Base-by-base conservation (phyloP, 78 protist species). In the Polysphondylium violaceum region DNA sequence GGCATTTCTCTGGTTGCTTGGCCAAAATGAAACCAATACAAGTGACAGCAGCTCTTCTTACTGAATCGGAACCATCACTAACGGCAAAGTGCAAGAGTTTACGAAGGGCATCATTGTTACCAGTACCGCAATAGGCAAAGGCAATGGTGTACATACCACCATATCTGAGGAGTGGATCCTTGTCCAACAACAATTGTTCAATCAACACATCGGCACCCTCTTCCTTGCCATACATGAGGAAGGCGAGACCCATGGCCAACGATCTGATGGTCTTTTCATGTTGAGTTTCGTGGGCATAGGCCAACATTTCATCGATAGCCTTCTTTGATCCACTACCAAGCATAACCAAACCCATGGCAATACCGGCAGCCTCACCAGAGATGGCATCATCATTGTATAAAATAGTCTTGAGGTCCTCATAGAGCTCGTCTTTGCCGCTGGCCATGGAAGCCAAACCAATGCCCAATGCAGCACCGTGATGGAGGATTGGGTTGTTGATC, bases 251-350 rank as follows among this genome's bases (percentile, higher is more conserved):
- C 69, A 98, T 25, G 3, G 97, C 95, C 6, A 97, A 65, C 2
- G 98, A 97, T 25, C 99, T 92, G 59, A 97, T 97, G 56, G 97
- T 98, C 93, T 98, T 98, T 85, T 99, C 99, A 94, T 99, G 99
- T 85, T 94, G 94, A 19, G 99, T 98, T 59, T 98, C 99, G 47
- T 96, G 99, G 29, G 99, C 99, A 65, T 89, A 92, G 31, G 72
- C 72, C 40, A 97, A 8, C 99, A 99, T 91, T 56, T 95, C 98
- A n/a, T 94, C 85, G 50, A 98, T 50, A 1, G 97, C 93, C 47
- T 61, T 53, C 44, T 4, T 50, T 58, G 73, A 19, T 5, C 85
- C 98, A 17, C 97, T 69, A 64, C 99, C 99, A 2, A 97, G 60
- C 98, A 97, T 95, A 4, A 93, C 93, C 17, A 98, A 77, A 27